Base-by-base conservation (phyloP, 1,284 basidiomycete species). In the Puccinia triticina region DNA sequence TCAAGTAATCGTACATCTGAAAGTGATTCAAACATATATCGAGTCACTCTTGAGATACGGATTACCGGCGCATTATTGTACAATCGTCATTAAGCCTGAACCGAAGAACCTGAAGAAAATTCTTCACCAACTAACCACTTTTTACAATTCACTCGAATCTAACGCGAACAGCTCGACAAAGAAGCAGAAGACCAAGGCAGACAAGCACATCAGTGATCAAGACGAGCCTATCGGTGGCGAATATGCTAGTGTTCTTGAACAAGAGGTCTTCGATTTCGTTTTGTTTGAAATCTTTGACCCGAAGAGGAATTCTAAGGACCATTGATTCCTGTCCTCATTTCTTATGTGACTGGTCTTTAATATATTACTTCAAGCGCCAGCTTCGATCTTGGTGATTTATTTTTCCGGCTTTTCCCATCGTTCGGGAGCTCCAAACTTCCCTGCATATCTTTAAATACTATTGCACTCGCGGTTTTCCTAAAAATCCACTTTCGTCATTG, bases 1-100 rank as follows among this genome's bases (percentile, higher is more conserved):
- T 89, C 95, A 99, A 88, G 90, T 96, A 48, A 90, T 98, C 26
- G 93, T 96, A 0, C 97, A 99, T 86, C 89, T 99, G 84, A 98
- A 99, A 88, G 91, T 98, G 79, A 88, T 98, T 32, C 91, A 95
- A 37, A 89, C 96, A 14, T 98, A 95, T 85, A 92, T 97, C 21
- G 97, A 99, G 88, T 96, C 94, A 84, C 96, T 98, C 18, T 90
- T 99, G 61, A 91, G 96, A 84, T 99, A 96, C 87, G 97, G 97
- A 83, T 89, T 99, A 43, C 97, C 97, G 1, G 94, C 96, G 1
- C 92, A 95, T 85, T 99, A 97, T 87, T 89, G 91, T 69, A 94
- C 92, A 0, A 88, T 96, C 50, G 89, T 91, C 61, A 89, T 98
- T 85, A 94, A 96, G 93, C 96, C 96, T 55, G 94, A 98, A 84